These are phyloP conservation scores for Blastobotrys apis DNA, from an alignment of 1,139 yeast genomes.

Conservation along the genomic window DNA sequence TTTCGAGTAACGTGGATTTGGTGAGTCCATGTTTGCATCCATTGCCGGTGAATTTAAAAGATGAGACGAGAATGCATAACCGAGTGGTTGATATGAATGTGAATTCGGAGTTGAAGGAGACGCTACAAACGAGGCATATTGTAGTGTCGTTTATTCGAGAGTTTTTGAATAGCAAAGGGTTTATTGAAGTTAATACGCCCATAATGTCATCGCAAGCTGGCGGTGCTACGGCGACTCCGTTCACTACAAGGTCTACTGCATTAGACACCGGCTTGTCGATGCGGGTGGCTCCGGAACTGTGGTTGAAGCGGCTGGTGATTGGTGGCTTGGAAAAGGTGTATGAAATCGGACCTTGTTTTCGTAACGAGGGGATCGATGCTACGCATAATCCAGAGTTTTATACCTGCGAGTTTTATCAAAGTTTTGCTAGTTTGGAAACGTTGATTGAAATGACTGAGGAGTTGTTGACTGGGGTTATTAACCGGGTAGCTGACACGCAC, in stretches of 20 bases:
- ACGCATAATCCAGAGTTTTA: constrained; percentile 97
- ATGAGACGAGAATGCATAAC: constrained; percentile 56
- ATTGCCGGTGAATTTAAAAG: constrained; percentile 58
- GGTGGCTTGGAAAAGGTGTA: constrained; percentile 82
- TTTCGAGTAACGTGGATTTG: constrained; percentile 49
- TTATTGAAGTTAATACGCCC: constrained; percentile 86
- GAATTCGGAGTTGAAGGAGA: constrained; percentile 46
- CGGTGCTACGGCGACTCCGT: constrained; percentile 90
- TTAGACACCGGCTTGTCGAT: constrained; percentile 49
- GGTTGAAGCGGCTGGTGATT: constrained; percentile 79
- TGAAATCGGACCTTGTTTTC: constrained; percentile 79
- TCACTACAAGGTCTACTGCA: constrained; percentile 53
- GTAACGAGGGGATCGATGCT: constrained; percentile 90
- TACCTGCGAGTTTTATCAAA: constrained; percentile 87
- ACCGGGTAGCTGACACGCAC: constrained; percentile 18
- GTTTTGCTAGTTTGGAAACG: constrained; percentile 62
- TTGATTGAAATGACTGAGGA: constrained; percentile 62
- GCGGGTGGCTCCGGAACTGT: constrained; percentile 90
- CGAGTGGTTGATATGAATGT: constrained; percentile 73
- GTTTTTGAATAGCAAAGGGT: constrained; percentile 53
- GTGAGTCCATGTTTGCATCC: constrained; percentile 69
- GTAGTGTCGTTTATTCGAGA: constrained; percentile 53
- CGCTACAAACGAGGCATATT: constrained; percentile 51
- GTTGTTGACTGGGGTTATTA: constrained; percentile 44
- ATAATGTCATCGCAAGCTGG: constrained; percentile 63